Evolutionary conservation across 2,329 filamentous ascomycete genomes (phyloP).

Genomic region (Madurella fahalii): DNA sequence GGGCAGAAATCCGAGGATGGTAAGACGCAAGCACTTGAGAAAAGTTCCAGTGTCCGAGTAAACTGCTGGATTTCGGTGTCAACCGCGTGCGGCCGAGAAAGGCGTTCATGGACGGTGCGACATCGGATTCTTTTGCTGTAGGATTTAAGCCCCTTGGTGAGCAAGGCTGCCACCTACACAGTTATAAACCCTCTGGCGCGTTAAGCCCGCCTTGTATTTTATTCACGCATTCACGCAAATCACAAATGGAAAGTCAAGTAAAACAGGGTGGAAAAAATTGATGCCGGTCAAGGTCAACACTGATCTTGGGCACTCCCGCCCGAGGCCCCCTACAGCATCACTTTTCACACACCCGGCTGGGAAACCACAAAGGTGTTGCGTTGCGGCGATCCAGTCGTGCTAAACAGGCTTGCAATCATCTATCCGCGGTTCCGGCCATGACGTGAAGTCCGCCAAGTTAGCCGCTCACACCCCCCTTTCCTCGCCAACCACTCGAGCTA

Average conservation of each 20-base stretch:
- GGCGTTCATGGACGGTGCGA: no score
- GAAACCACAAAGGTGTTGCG: slow-evolving; percentile 39
- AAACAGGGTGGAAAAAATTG: background rate
- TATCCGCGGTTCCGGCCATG: slow-evolving; percentile 45
- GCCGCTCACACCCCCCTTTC: slow-evolving; percentile 16
- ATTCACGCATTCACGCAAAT: background rate
- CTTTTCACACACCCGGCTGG: slow-evolving; percentile 44
- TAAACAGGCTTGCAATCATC: slow-evolving; percentile 38
- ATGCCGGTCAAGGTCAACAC: slow-evolving; percentile 29
- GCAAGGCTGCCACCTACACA: no score
- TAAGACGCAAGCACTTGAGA: no score
- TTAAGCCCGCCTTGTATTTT: background rate
- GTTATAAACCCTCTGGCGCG: no score
- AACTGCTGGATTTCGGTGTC: no score
- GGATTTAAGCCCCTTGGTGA: no score
- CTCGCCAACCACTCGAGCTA: slow-evolving; percentile 31
- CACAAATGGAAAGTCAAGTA: background rate
- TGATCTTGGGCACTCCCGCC: slow-evolving; percentile 45
- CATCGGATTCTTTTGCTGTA: no score
- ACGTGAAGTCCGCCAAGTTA: slow-evolving; percentile 17
- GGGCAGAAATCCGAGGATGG: no score
- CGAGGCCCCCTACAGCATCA: slow-evolving; percentile 44
- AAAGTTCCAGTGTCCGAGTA: no score
- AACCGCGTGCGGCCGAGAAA: no score
- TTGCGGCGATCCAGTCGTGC: slow-evolving; percentile 36